A percentile compares a stretch with the other conserved stretches of the same genome.
Evolutionary conservation across 257 asterid genomes (phyloP).

Genomic region (Petunia secreta): DNA sequence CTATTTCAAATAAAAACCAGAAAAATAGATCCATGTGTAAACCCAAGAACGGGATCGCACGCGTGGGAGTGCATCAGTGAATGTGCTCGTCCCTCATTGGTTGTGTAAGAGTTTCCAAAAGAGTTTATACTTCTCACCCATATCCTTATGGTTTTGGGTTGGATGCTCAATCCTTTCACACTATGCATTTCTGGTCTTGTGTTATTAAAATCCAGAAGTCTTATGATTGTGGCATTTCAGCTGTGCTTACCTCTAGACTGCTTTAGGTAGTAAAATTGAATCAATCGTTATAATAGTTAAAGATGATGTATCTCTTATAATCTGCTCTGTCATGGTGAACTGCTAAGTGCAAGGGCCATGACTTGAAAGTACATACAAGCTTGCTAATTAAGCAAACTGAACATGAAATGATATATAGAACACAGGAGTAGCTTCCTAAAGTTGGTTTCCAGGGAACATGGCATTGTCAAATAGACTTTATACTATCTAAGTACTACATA

Average conservation of each 20-base stretch:
- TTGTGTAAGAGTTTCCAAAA: too few relatives aligned
- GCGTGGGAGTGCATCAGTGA: too few relatives aligned
- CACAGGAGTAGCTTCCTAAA: not conserved
- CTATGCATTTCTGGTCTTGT: not conserved
- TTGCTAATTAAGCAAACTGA: not conserved
- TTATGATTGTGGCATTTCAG: not conserved
- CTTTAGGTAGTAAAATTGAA: not conserved
- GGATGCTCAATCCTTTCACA: too few relatives aligned
- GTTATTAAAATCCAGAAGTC: conserved; percentile 9
- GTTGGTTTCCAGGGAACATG: not conserved
- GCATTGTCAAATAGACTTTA: not conserved
- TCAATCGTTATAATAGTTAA: too few relatives aligned
- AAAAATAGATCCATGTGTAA: too few relatives aligned
- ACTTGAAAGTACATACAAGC: conserved; percentile 8
- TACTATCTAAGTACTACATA: not conserved
- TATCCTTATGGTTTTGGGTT: too few relatives aligned
- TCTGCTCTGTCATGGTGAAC: not conserved
- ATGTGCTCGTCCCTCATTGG: too few relatives aligned
- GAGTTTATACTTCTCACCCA: too few relatives aligned
- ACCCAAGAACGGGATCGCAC: too few relatives aligned
- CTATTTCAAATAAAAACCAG: too few relatives aligned
- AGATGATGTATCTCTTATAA: too few relatives aligned
- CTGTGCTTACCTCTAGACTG: conserved; percentile 16
- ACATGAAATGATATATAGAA: conserved; percentile 10
- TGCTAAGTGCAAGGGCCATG: not conserved